These are phyloP conservation scores for Odontarrhena argentea DNA, from an alignment of 345 rosid genomes.

Conservation along the genomic window DNA sequence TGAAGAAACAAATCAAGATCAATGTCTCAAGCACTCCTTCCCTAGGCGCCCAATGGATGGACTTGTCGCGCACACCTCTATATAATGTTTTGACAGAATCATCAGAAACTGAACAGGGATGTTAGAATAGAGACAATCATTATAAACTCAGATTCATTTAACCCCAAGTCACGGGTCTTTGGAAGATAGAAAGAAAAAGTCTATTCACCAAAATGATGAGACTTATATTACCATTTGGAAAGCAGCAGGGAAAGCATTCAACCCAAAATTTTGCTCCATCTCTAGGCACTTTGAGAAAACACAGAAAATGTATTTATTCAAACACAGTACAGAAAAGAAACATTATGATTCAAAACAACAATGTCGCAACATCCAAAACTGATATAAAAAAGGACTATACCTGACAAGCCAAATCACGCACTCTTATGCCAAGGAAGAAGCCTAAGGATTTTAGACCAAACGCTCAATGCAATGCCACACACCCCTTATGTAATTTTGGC, in stretches of 20 bases:
- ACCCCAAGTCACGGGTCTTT: not conserved
- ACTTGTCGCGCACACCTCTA: conserved; percentile 56
- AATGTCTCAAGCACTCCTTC: conserved; percentile 86
- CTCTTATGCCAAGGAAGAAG: conserved; percentile 62
- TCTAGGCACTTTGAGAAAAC: conserved; percentile 78
- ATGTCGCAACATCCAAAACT: conserved; percentile 15
- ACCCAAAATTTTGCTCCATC: conserved; percentile 87
- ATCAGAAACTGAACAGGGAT: conserved; percentile 33
- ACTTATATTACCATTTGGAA: conserved; percentile 71
- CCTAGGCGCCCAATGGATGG: conserved; percentile 97
- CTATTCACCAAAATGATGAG: conserved; percentile 11
- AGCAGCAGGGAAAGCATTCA: conserved; percentile 91
- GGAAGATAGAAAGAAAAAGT: not conserved
- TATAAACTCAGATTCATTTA: not conserved
- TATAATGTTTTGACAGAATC: conserved; percentile 79
- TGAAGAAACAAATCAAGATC: conserved; percentile 84
- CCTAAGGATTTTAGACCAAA: conserved; percentile 60
- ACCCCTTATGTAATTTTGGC: too few relatives aligned
- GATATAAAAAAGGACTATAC: conserved; percentile 42
- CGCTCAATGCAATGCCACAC: conserved; percentile 76
- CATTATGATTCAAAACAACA: conserved; percentile 10
- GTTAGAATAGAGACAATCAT: conserved; percentile 19
- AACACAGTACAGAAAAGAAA: not conserved
- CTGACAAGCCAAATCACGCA: conserved; percentile 95
- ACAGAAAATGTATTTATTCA: not conserved